These are phyloP conservation scores for Dinochytrium kinnereticum DNA, from an alignment of 371 early-diverging fungal genomes.

Conservation along the genomic window DNA sequence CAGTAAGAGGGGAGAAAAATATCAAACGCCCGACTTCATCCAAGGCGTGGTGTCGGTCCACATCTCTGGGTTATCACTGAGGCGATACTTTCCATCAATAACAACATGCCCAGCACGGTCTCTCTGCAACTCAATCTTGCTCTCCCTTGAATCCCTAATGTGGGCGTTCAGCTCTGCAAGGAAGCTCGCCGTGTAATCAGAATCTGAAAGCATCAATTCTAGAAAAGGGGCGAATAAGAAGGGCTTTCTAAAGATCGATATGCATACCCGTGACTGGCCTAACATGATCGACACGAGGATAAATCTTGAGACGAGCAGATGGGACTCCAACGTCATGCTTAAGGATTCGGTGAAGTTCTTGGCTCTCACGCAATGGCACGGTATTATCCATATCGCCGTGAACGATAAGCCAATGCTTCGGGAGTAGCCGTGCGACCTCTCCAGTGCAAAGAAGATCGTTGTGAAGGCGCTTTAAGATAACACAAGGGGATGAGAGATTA, in stretches of 20 bases:
- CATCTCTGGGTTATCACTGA: background rate
- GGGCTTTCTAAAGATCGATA: background rate
- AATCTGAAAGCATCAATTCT: constrained; percentile 25
- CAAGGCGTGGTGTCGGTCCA: no score
- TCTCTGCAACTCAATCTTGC: background rate
- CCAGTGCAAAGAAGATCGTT: background rate
- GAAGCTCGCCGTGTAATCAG: constrained; percentile 25
- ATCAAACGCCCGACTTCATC: no score
- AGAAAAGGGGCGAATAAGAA: background rate
- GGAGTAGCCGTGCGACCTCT: constrained; percentile 18
- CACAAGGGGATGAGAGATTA: constrained; percentile 19
- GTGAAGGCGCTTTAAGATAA: constrained; percentile 4
- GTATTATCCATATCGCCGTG: constrained; percentile 37
- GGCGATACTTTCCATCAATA: constrained; percentile 10
- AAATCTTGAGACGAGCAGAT: constrained; percentile 16
- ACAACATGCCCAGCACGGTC: background rate
- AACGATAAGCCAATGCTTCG: constrained; percentile 31
- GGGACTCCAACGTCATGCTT: constrained; percentile 18
- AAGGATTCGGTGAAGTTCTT: constrained; percentile 22
- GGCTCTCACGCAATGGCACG: constrained; percentile 25
- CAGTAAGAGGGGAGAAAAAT: no score
- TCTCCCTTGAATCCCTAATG: background rate
- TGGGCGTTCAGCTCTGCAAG: constrained; percentile 7
- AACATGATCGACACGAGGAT: constrained; percentile 23
- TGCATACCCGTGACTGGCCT: constrained; percentile 29